A percentile compares a stretch with the other conserved stretches of the same genome.
These are phyloP conservation scores for Scleroderma bovista DNA, from an alignment of 768 basidiomycete species.

Conservation along the genomic window DNA sequence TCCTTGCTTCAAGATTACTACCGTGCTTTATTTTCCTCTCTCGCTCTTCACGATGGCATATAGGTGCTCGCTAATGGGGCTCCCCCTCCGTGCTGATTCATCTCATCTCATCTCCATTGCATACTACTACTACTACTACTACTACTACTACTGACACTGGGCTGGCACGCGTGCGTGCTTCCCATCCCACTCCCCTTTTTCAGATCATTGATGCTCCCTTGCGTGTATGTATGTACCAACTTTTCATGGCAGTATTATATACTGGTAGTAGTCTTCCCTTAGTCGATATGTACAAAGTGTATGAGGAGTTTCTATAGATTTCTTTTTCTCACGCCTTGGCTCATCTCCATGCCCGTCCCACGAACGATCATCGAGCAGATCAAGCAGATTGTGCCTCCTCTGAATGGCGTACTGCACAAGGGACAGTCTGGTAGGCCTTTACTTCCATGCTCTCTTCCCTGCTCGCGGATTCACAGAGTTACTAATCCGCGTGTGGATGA, in stretches of 20 bases:
- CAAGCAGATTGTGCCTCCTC: constrained; percentile 82
- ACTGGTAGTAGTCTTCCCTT: neutral
- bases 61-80: constrained; percentile 1
- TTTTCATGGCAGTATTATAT: constrained; percentile 8
- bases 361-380: constrained; percentile 63
- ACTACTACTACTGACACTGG: neutral
- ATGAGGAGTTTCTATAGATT: constrained; percentile 1
- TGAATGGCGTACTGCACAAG: constrained; percentile 86
- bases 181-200: constrained; percentile 8
- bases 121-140: too few species aligned
- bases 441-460: neutral
- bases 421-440: constrained; percentile 78
- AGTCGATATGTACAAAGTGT: constrained; percentile 1
- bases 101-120: neutral
- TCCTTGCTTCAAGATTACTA: constrained; percentile 2
- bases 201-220: neutral
- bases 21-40: neutral
- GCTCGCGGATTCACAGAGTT: too few species aligned
- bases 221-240: constrained; percentile 20
- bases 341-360: constrained; percentile 66
- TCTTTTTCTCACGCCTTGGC: neutral
- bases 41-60: neutral
- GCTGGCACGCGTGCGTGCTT: neutral
- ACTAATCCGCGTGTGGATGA: constrained; percentile 1
- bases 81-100: neutral